Percentiles rank a stretch among this genome's conserved stretches.
Evolutionary conservation across 1,139 yeast species (phyloP).

Genomic region (Arxiozyma slooffiae): DNA sequence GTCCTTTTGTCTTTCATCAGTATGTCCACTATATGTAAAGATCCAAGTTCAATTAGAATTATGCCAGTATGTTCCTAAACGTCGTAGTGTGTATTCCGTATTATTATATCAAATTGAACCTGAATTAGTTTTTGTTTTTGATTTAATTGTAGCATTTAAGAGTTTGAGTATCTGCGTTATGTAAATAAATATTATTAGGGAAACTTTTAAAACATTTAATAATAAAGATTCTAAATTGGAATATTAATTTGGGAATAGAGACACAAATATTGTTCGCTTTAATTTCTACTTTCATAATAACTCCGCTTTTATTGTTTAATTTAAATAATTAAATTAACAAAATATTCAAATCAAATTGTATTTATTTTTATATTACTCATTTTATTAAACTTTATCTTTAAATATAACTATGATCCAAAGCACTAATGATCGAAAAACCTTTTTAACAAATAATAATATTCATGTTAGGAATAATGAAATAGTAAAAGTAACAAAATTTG

Average conservation of each 20-base stretch:
- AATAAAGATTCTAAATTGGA: neutral
- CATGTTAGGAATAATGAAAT: too few species aligned
- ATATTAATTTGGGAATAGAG: conserved; percentile 24
- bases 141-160: conserved; percentile 82
- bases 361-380: conserved; percentile 54
- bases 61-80: conserved; percentile 49
- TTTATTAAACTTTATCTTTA: too few species aligned
- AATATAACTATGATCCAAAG: too few species aligned
- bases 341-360: conserved; percentile 47
- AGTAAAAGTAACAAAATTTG: too few species aligned
- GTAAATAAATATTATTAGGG: conserved; percentile 63
- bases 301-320: conserved; percentile 53
- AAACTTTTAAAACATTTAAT: neutral
- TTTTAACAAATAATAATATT: too few species aligned
- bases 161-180: conserved; percentile 71
- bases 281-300: conserved; percentile 40
- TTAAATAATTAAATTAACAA: conserved; percentile 53
- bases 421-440: too few species aligned
- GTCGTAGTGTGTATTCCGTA: conserved; percentile 72
- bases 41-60: conserved; percentile 19
- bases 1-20: too few species aligned
- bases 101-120: conserved; percentile 74
- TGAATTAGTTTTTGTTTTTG: conserved; percentile 73
- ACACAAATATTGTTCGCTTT: too few species aligned
- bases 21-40: too few species aligned